Percentiles rank a stretch among this genome's conserved stretches.
phyloP scores from a whole-genome alignment of 1,284 basidiomycete species.

The Marasmius fiardii region DNA sequence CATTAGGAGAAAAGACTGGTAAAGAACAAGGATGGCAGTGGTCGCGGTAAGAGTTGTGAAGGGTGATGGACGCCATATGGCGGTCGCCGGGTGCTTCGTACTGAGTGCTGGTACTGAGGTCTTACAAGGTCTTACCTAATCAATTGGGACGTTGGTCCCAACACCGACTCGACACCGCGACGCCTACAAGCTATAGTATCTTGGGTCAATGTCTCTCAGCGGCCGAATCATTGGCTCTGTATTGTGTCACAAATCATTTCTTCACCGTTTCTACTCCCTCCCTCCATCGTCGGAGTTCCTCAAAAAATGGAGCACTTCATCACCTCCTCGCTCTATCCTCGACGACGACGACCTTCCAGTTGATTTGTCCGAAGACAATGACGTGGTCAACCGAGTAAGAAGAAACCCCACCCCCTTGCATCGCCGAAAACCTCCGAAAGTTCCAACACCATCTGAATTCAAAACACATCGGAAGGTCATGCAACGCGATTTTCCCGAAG shows the following conservation, averaged over 20 bases:
- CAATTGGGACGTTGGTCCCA: not conserved
- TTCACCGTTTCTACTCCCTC: constrained; percentile 7
- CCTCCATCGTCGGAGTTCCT: constrained; percentile 8
- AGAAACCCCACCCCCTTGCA: constrained; percentile 36
- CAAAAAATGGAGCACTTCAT: constrained; percentile 10
- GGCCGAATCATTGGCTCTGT: not conserved
- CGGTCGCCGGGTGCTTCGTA: too few relatives aligned
- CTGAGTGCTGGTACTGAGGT: too few relatives aligned
- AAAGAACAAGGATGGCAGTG: constrained; percentile 2
- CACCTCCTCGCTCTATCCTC: constrained; percentile 40
- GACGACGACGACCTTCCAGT: constrained; percentile 41
- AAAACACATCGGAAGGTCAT: constrained; percentile 55
- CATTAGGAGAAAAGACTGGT: constrained; percentile 44
- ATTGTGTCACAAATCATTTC: not conserved
- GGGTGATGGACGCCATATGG: not conserved
- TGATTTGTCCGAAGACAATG: constrained; percentile 54
- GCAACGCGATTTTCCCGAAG: constrained; percentile 64
- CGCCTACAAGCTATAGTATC: not conserved
- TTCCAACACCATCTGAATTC: constrained; percentile 52
- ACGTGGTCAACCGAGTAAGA: constrained; percentile 39
- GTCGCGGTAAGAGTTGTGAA: not conserved
- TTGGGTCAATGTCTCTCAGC: not conserved
- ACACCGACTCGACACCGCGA: not conserved
- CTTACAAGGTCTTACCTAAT: not conserved
- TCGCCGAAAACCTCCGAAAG: constrained; percentile 34